These are phyloP conservation scores for Dioscorea alata DNA, from an alignment of 106 monocot species.

Conservation along the genomic window DNA sequence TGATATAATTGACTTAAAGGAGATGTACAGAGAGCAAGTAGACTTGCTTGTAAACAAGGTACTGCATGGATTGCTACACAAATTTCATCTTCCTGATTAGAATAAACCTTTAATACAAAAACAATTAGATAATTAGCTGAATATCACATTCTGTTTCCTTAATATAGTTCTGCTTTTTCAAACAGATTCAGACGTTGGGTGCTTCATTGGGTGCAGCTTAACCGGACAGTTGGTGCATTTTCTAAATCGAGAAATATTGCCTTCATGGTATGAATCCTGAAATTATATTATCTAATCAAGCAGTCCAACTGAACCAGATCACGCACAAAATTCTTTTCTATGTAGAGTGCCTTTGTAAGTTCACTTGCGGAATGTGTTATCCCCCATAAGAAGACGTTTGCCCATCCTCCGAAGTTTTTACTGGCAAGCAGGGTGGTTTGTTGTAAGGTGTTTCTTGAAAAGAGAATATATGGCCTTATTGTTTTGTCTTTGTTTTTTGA, in stretches of 20 bases:
- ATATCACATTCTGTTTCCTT: background rate
- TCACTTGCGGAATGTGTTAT: background rate
- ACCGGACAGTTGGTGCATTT: background rate
- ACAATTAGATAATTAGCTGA: background rate
- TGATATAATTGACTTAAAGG: slow-evolving; percentile 92
- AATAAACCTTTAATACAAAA: background rate
- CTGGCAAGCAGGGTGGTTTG: background rate
- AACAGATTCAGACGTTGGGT: slow-evolving; percentile 8
- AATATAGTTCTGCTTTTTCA: background rate
- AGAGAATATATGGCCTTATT: background rate
- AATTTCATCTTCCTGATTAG: background rate
- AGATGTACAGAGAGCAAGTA: slow-evolving; percentile 98
- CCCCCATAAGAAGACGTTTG: background rate
- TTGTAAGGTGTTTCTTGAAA: background rate
- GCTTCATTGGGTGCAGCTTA: background rate
- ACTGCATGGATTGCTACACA: background rate
- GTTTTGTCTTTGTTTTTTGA: background rate
- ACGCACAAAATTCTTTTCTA: background rate
- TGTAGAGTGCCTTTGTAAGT: background rate
- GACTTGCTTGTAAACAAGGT: slow-evolving; percentile 98
- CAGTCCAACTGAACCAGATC: background rate
- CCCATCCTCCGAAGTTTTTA: background rate
- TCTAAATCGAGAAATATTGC: background rate
- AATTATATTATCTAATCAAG: background rate
- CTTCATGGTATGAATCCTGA: background rate